Percentiles rank a stretch among this genome's conserved stretches.
Evolutionary conservation across 1,139 yeast genomes (phyloP).

Genomic region (Geotrichum aggregatum): DNA sequence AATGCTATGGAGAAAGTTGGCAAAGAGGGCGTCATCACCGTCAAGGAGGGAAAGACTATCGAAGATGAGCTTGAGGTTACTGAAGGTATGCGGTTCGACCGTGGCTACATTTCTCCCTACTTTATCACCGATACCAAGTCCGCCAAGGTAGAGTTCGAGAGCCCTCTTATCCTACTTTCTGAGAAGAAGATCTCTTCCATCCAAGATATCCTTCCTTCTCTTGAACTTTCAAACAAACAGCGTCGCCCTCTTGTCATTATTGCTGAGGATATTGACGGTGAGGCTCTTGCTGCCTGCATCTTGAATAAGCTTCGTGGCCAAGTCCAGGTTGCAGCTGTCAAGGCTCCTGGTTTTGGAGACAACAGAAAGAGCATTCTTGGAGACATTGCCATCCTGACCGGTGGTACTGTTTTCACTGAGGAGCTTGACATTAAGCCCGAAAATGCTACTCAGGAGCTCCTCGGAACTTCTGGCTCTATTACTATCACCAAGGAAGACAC

Average conservation of each 20-base stretch:
- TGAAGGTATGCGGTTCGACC: slow-evolving; percentile 99
- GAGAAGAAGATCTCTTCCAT: slow-evolving; percentile 94
- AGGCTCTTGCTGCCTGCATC: slow-evolving; percentile 98
- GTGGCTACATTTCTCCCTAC: slow-evolving; percentile 97
- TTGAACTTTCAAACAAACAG: slow-evolving; percentile 88
- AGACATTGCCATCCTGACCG: slow-evolving; percentile 93
- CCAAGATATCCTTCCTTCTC: slow-evolving; percentile 89
- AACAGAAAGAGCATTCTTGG: slow-evolving; percentile 98
- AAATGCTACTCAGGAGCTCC: slow-evolving; percentile 83
- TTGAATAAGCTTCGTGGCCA: slow-evolving; percentile 98
- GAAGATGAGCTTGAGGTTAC: slow-evolving; percentile 97
- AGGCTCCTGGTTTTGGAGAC: slow-evolving; percentile 99
- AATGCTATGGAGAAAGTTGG: slow-evolving; percentile 99
- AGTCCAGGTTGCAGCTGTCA: slow-evolving; percentile 96
- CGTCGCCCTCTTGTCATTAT: slow-evolving; percentile 93
- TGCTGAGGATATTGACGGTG: slow-evolving; percentile 98
- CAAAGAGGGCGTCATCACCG: slow-evolving; percentile 98
- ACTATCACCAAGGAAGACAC: slow-evolving; percentile 97
- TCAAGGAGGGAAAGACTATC: slow-evolving; percentile 93
- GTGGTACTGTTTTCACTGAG: slow-evolving; percentile 98
- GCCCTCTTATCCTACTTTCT: slow-evolving; percentile 81
- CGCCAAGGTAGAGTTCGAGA: slow-evolving; percentile 96
- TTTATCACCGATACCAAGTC: slow-evolving; percentile 95
- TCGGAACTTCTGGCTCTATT: slow-evolving; percentile 91
- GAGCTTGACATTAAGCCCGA: slow-evolving; percentile 97